Conservation (phyloP, 352 stramenopile species). For the Phytophthora tubulina region DNA sequence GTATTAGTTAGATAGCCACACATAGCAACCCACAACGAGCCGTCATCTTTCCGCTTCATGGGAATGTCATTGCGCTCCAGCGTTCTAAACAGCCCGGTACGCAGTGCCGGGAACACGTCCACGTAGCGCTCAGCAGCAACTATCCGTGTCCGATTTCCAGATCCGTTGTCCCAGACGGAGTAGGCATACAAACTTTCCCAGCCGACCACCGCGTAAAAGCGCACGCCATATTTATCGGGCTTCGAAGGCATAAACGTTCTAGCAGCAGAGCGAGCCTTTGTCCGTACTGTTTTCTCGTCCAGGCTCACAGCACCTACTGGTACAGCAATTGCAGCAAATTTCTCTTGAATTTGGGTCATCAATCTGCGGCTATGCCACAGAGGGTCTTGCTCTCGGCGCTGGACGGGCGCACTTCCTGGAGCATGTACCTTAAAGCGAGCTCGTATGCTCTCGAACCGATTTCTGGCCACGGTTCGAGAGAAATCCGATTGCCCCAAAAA, state of each 20-base stretch:
- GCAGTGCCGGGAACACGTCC: neutral
- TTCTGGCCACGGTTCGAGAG: neutral
- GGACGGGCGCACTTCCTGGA: neutral
- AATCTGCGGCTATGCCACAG: conserved; percentile 9
- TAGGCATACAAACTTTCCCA: conserved; percentile 2
- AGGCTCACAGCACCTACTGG: conserved; percentile 5
- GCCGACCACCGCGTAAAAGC: conserved; percentile 10
- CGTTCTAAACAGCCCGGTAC: neutral
- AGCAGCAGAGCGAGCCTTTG: conserved; percentile 13
- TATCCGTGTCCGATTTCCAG: conserved; percentile 4
- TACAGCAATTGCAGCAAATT: conserved; percentile 14
- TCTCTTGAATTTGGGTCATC: neutral
- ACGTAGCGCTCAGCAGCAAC: conserved; percentile 1
- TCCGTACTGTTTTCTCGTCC: conserved; percentile 15
- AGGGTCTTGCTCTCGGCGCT: conserved; percentile 1
- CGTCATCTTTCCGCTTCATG: conserved; percentile 1
- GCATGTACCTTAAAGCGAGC: conserved; percentile 14
- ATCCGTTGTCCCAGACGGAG: conserved; percentile 14
- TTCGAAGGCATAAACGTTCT: conserved; percentile 14
- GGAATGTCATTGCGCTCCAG: conserved; percentile 2
- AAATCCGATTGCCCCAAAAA: conserved; percentile 14
- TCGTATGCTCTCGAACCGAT: conserved; percentile 15
- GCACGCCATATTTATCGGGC: conserved; percentile 9
- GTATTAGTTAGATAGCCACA: neutral
- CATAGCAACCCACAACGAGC: conserved; percentile 15